Evolutionary conservation across 2,329 filamentous ascomycete genomes (phyloP).

Genomic region (Phyllosticta paracitricarpa): DNA sequence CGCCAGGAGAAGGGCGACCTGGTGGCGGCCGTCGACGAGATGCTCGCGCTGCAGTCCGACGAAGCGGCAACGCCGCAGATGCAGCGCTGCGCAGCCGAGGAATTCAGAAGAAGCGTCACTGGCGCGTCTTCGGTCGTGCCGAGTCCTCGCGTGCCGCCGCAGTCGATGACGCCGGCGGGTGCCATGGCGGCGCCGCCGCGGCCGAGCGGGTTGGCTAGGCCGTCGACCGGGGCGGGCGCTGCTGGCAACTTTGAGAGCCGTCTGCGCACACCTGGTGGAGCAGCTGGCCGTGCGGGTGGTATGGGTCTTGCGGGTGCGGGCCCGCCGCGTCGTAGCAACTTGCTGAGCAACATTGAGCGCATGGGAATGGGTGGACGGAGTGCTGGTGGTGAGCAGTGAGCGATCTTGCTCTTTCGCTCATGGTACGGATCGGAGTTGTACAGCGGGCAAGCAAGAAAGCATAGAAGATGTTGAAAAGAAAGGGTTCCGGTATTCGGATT

Average conservation of each 20-base stretch:
- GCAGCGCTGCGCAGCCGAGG: slow-evolving; percentile 16
- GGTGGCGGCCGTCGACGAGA: slow-evolving; percentile 71
- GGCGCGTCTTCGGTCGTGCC: slow-evolving; percentile 12
- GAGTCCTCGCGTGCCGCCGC: slow-evolving; percentile 15
- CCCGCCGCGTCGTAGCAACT: slow-evolving; percentile 51
- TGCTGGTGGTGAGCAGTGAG: neutral
- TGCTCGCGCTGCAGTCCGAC: slow-evolving; percentile 57
- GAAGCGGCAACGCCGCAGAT: slow-evolving; percentile 21
- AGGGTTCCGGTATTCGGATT: neutral
- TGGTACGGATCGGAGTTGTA: neutral
- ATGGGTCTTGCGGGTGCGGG: neutral
- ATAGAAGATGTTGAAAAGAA: neutral
- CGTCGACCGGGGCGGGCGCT: slow-evolving; percentile 30
- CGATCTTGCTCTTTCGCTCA: neutral
- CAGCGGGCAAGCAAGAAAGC: neutral
- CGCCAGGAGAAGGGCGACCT: slow-evolving; percentile 76
- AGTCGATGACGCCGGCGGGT: slow-evolving; percentile 4
- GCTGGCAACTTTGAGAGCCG: slow-evolving; percentile 12
- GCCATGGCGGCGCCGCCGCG: neutral
- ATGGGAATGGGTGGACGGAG: slow-evolving; percentile 50
- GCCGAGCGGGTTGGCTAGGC: slow-evolving; percentile 27
- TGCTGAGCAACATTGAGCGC: slow-evolving; percentile 78
- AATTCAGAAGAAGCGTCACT: slow-evolving; percentile 44
- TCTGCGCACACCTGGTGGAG: neutral
- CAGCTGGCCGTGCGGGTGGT: neutral